phyloP scores from a whole-genome alignment of 2,329 filamentous ascomycete genomes.

The Trichoderma breve region DNA sequence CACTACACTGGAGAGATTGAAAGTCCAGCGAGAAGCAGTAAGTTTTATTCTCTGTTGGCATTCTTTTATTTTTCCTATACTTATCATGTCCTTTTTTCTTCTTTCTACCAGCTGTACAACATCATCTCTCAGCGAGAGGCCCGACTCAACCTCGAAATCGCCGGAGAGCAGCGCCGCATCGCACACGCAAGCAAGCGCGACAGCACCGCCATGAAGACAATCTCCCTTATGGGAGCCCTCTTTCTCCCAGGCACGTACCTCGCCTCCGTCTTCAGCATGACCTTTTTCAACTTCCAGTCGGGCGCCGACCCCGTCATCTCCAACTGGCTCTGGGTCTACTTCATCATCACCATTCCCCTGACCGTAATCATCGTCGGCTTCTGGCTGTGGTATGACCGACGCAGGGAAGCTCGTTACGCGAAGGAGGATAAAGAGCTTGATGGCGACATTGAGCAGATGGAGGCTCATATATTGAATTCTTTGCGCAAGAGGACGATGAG shows the following conservation, averaged over 20 bases:
- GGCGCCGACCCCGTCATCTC: slow-evolving; percentile 46
- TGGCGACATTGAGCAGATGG: slow-evolving; percentile 55
- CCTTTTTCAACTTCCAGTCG: slow-evolving; percentile 62
- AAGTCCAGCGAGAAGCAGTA: slow-evolving; percentile 61
- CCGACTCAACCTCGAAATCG: slow-evolving; percentile 62
- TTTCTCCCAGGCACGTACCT: slow-evolving; percentile 63
- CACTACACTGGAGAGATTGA: slow-evolving; percentile 58
- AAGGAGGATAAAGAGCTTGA: slow-evolving; percentile 53
- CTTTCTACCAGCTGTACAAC: slow-evolving; percentile 54
- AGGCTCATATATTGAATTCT: slow-evolving; percentile 55
- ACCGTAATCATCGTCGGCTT: slow-evolving; percentile 53
- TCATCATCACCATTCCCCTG: slow-evolving; percentile 58
- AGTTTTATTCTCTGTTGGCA: slow-evolving; percentile 27
- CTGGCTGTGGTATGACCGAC: slow-evolving; percentile 55
- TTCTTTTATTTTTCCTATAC: not conserved
- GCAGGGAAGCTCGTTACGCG: slow-evolving; percentile 48
- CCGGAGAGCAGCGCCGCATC: slow-evolving; percentile 57
- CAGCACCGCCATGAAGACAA: slow-evolving; percentile 63
- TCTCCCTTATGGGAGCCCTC: slow-evolving; percentile 61
- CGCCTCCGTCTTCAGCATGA: slow-evolving; percentile 64
- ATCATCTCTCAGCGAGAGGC: slow-evolving; percentile 65
- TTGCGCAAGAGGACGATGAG: slow-evolving; percentile 57
- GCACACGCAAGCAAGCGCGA: slow-evolving; percentile 61
- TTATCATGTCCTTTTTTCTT: not conserved
- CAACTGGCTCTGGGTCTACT: slow-evolving; percentile 60